Evolutionary conservation across 495 filamentous ascomycete genomes (phyloP), one percentile per base, ranked within the genome.

Genomic region (Tuber magnatum): DNA sequence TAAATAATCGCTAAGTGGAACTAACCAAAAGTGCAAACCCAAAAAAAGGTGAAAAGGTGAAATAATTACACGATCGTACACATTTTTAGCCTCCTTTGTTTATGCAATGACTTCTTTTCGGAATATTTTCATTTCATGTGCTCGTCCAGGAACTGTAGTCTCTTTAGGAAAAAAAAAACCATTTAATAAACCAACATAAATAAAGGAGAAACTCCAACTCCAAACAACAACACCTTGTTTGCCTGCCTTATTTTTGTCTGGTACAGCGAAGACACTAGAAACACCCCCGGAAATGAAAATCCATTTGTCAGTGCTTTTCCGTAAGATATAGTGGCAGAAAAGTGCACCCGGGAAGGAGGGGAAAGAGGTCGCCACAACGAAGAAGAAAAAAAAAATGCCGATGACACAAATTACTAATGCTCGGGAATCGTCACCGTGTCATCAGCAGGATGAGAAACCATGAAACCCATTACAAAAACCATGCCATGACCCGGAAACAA

Each of bases 251-350:
- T 65, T 35, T 65, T 61, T 65, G 56, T 65, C 16, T 35, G 56
- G 28, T 32, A 35, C 28, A 18, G 7, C 32, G 5, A 61, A 18
- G 32, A 18, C 28, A 35, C 4, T 65, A 65, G 56, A 10, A 35
- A 65, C n/a, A 65, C 56, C 14, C 28, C 28, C 14, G 56, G 32
- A 32, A 32, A 61, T 61, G n/a, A 61, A 14, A 32, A 61, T 61
- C 51, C 51, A 61, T 61, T 61, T 61, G n/a, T 61, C n/a, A n/a
- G 51, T n/a, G 51, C 51, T 65, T 35, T 65, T 65, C 56, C 28
- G 18, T 18, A 20, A 18, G 56, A 65, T 35, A 65, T 32, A 0
- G 16, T 32, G 5, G n/a, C 5, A 65, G 16, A 65, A 56, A 65
- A 32, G 14, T 1, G 14, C 12, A 16, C 14, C 14, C 18, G 6